Evolutionary conservation across 192 early-diverging fungal species (phyloP).

Genomic region (Rhizophagus clarus): DNA sequence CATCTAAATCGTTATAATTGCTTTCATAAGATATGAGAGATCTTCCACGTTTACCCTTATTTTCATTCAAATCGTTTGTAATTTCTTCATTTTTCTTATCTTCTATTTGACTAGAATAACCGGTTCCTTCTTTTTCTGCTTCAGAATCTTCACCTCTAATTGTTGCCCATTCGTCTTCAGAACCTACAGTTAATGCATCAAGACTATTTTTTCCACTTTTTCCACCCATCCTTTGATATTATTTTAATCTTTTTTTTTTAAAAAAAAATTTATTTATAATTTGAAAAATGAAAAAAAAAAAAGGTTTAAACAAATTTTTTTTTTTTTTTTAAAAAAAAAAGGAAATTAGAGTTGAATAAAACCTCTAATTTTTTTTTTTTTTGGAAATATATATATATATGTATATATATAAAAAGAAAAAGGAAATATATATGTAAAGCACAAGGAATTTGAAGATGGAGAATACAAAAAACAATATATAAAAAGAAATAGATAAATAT

Average conservation of each 20-base stretch:
- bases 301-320: too few relatives aligned
- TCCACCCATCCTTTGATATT: background rate
- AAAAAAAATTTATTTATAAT: background rate
- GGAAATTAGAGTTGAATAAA: too few relatives aligned
- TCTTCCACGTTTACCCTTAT: background rate
- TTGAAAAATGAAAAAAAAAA: too few relatives aligned
- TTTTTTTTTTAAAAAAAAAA: too few relatives aligned
- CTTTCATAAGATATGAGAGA: background rate
- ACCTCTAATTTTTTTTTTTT: too few relatives aligned
- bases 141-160: constrained; percentile 1
- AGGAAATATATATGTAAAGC: too few relatives aligned
- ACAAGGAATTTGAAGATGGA: too few relatives aligned
- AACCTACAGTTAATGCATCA: background rate
- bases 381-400: too few relatives aligned
- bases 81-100: background rate
- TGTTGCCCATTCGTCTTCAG: background rate
- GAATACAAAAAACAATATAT: too few relatives aligned
- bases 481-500: too few relatives aligned
- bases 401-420: too few relatives aligned
- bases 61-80: background rate
- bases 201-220: background rate
- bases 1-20: background rate
- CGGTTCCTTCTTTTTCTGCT: background rate
- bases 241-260: background rate
- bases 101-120: background rate